A percentile compares a stretch with the other conserved stretches of the same genome.
These are phyloP conservation scores for Tricholoma sp. DNA, from an alignment of 768 basidiomycete genomes.

Conservation along the genomic window DNA sequence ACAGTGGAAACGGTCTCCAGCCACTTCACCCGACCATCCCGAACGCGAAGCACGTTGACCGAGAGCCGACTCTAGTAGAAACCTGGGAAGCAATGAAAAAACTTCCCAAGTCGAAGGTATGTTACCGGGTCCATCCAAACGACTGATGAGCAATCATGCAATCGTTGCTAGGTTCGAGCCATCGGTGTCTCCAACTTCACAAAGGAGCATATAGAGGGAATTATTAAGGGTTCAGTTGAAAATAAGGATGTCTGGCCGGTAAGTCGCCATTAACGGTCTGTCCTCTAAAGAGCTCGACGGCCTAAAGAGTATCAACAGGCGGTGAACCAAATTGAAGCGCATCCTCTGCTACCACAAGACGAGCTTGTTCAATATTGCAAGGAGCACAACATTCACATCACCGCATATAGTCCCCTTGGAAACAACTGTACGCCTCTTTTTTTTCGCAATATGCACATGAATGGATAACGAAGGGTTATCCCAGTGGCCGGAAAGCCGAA, in stretches of 20 bases:
- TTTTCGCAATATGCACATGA: not conserved
- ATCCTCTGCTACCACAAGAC: constrained; percentile 74
- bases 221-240: constrained; percentile 52
- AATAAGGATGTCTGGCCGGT: constrained; percentile 59
- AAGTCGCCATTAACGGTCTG: constrained; percentile 14
- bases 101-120: constrained; percentile 66
- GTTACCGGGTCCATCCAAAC: not conserved
- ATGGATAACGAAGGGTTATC: not conserved
- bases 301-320: constrained; percentile 25
- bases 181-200: constrained; percentile 86
- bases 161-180: constrained; percentile 44
- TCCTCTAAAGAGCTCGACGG: not conserved
- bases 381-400: constrained; percentile 63
- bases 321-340: constrained; percentile 80
- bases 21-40: constrained; percentile 45
- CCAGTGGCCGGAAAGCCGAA: constrained; percentile 58
- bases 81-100: constrained; percentile 81
- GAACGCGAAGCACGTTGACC: constrained; percentile 52
- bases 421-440: constrained; percentile 57
- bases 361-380: constrained; percentile 69
- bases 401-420: constrained; percentile 68
- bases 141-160: not conserved
- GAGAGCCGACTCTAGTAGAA: constrained; percentile 56
- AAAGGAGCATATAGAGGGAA: constrained; percentile 55
- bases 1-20: constrained; percentile 46